A percentile compares a stretch with the other conserved stretches of the same genome.
Conservation (phyloP, 1,284 basidiomycete species). For the Ustilago cynodontis region DNA sequence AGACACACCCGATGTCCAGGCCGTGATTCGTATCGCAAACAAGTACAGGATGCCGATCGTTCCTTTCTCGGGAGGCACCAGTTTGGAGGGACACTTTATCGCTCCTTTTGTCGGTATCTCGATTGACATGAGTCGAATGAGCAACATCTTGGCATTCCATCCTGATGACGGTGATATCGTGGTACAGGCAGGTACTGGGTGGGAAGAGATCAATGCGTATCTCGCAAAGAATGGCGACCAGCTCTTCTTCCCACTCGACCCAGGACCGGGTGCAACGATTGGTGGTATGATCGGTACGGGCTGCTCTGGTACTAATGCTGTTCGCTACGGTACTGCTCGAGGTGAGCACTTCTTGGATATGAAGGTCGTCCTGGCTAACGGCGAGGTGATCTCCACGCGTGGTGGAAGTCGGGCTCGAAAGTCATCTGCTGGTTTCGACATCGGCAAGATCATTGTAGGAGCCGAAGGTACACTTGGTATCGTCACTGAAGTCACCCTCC, state of each 20-base stretch:
- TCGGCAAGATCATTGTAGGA: conserved; percentile 91
- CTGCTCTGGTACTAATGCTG: conserved; percentile 79
- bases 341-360: conserved; percentile 66
- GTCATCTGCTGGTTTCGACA: conserved; percentile 90
- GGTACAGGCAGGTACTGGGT: conserved; percentile 78
- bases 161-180: conserved; percentile 60
- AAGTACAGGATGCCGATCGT: conserved; percentile 79
- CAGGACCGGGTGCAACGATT: conserved; percentile 78
- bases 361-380: conserved; percentile 80
- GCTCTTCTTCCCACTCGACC: conserved; percentile 85
- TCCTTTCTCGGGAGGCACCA: conserved; percentile 79
- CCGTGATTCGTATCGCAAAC: conserved; percentile 73
- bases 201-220: conserved; percentile 86
- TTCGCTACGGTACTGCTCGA: conserved; percentile 88
- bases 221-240: conserved; percentile 80
- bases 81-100: conserved; percentile 66
- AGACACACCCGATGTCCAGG: conserved; percentile 54
- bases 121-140: conserved; percentile 86
- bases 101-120: conserved; percentile 73
- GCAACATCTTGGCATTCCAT: conserved; percentile 75
- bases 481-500: conserved; percentile 87
- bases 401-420: conserved; percentile 77
- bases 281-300: conserved; percentile 87
- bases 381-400: conserved; percentile 93
- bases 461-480: conserved; percentile 95